Evolutionary conservation across 129 eudicot genomes (phyloP), one percentile per base, ranked within the genome.

Genomic region (Flaveria robusta): DNA sequence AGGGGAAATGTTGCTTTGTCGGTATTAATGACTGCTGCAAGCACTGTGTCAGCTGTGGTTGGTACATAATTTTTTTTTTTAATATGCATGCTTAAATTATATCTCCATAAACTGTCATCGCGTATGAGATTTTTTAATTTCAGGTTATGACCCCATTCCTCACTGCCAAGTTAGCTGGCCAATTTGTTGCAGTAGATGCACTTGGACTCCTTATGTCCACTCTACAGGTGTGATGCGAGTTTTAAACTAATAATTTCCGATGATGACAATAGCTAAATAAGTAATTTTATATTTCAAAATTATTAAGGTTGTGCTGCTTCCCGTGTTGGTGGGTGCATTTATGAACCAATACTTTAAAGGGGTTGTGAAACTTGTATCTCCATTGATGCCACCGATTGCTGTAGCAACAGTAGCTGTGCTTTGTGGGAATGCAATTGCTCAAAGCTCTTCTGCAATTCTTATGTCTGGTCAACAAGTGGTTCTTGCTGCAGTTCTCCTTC

Each of bases 1-100:
- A 94, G 98, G 39, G 98, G 97, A 79, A 94, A 94, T 84, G 98
- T 94, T 56, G 97, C 98, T 46, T 89, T 94, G 37, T 94, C 98
- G 2, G 98, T 94, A 13, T 29, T 94, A 79, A 91, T 94, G 98
- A 94, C 97, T 29, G 98, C 98, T 77, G 86, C 91, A 65, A 94
- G 98, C 85, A 94, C 98, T 43, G 77, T 94, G 52, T 75, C 97
- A 59, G 91, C 98, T 29, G 97, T 91, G 96, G 98, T 93, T 83
- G 64, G 98, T 88, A 81, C 76, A 74, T 71, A 75, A 64, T 70
- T 63, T 79, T 62, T 54, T 31, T 34, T 80, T 11, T 10, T 52
- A 34, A 14, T 39, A 0, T 64, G 14, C 27, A 47, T 15, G 19
- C 54, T 56, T 43, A 45, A 34, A 9, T 9, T 56, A 18, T 24